Percentiles rank a stretch among this genome's conserved stretches.
Conservation (phyloP, 106 monocot genomes). For the Agapanthus africanus region DNA sequence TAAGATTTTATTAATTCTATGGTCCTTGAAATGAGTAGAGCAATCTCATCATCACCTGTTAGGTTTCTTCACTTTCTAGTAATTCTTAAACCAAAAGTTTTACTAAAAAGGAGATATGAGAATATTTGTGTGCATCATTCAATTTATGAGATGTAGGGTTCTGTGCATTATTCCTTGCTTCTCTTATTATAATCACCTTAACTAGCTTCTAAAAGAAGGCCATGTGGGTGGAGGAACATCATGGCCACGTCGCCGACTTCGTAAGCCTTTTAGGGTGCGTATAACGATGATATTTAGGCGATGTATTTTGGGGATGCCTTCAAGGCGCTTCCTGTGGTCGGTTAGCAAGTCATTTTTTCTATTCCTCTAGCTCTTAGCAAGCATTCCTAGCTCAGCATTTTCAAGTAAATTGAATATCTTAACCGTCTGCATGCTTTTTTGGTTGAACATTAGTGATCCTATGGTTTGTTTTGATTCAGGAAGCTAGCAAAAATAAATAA, state of each 20-base stretch:
- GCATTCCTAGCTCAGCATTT: neutral
- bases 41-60: constrained; percentile 9
- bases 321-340: no score
- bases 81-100: neutral
- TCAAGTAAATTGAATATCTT: no score
- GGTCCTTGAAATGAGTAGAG: constrained; percentile 7
- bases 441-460: no score
- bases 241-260: no score
- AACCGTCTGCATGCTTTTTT: no score
- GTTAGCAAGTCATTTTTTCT: no score
- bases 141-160: neutral
- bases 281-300: no score
- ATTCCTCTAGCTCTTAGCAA: neutral
- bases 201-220: neutral
- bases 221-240: neutral
- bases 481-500: no score
- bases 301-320: no score
- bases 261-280: no score
- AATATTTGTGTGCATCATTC: constrained; percentile 4
- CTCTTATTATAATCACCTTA: neutral
- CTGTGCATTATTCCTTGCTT: neutral
- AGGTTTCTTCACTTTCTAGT: neutral
- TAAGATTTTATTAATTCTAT: neutral
- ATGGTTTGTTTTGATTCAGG: no score
- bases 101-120: neutral